These are phyloP conservation scores for Tillandsia leiboldiana DNA, from an alignment of 176 grass and related monocot genomes.

Conservation along the genomic window DNA sequence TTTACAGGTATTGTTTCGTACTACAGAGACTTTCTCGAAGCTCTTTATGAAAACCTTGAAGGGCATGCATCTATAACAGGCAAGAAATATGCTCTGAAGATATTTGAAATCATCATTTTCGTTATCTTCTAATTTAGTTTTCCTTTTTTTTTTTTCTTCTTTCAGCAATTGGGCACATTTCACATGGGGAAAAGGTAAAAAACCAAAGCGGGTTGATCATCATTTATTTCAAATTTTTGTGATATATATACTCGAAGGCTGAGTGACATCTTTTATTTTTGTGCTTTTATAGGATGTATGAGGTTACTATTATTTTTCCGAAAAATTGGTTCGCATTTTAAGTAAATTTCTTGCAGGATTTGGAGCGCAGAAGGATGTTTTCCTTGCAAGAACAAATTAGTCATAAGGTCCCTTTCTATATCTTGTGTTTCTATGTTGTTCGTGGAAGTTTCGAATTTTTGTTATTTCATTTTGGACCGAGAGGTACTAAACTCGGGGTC, in stretches of 20 bases:
- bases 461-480: too few species aligned
- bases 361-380: constrained; percentile 50
- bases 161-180: constrained; percentile 64
- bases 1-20: constrained; percentile 56
- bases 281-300: neutral
- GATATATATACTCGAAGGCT: neutral
- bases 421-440: constrained; percentile 1
- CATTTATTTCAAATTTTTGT: neutral
- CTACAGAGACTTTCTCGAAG: constrained; percentile 67
- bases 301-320: neutral
- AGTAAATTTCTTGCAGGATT: constrained; percentile 30
- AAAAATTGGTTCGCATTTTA: neutral
- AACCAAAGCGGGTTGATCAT: neutral
- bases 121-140: constrained; percentile 24
- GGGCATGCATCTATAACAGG: constrained; percentile 66
- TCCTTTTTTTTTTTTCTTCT: constrained; percentile 17
- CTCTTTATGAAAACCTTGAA: constrained; percentile 53
- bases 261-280: neutral
- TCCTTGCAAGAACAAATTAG: constrained; percentile 81
- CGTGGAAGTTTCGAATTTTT: constrained; percentile 4
- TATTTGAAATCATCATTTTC: neutral
- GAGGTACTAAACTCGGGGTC: neutral
- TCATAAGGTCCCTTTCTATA: constrained; percentile 44
- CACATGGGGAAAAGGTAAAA: constrained; percentile 58
- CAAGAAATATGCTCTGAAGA: constrained; percentile 7